These are phyloP conservation scores for Schwanniomyces etchellsii DNA, from an alignment of 1,139 yeast species.

Conservation along the genomic window DNA sequence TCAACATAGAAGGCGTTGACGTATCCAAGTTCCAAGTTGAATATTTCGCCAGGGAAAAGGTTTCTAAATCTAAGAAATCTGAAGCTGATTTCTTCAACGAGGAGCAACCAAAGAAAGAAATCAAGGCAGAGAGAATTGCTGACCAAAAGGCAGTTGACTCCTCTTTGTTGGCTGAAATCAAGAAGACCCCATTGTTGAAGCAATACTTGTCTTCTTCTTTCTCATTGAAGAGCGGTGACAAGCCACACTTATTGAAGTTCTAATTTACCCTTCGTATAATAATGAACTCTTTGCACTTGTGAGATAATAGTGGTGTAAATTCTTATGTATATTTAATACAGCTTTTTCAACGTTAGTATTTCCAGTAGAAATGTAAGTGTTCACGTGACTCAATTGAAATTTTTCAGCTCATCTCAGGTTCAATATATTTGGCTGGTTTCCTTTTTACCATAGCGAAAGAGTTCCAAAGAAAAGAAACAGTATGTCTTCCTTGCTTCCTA, in stretches of 20 bases:
- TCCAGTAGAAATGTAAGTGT: conserved; percentile 2
- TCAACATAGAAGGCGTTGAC: conserved; percentile 74
- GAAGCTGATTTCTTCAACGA: conserved; percentile 96
- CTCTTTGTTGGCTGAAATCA: conserved; percentile 89
- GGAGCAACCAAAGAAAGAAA: conserved; percentile 77
- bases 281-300: conserved; percentile 9
- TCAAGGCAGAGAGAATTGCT: conserved; percentile 92
- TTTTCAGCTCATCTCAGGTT: conserved; percentile 11
- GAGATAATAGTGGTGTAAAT: conserved; percentile 13
- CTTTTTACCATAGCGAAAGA: no score
- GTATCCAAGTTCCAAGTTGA: conserved; percentile 90
- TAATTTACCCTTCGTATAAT: conserved; percentile 33
- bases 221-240: conserved; percentile 98
- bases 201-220: conserved; percentile 96
- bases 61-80: conserved; percentile 71
- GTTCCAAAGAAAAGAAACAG: not conserved
- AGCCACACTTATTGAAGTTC: conserved; percentile 97
- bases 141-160: conserved; percentile 98
- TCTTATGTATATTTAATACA: conserved; percentile 36
- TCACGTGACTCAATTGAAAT: conserved; percentile 8
- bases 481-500: conserved; percentile 71
- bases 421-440: conserved; percentile 2
- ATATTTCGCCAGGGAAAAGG: conserved; percentile 96
- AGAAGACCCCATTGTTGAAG: conserved; percentile 96
- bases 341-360: conserved; percentile 10